Evolutionary conservation across 2,329 filamentous ascomycete species (phyloP).

Genomic region (Aspergillus brunneoviolaceus): DNA sequence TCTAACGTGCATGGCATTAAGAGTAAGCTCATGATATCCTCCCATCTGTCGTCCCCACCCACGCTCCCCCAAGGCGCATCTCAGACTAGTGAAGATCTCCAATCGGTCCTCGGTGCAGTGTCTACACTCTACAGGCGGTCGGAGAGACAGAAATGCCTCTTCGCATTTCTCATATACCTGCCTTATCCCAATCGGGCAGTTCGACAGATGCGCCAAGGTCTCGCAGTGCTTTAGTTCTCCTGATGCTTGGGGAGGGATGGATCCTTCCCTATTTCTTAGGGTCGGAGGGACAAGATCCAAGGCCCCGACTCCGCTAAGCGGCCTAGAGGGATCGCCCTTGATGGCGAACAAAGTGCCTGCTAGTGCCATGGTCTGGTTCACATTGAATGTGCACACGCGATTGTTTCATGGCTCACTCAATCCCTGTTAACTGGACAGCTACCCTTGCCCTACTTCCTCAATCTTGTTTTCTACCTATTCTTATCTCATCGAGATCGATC

Average conservation of each 20-base stretch:
- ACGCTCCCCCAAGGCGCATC: background rate
- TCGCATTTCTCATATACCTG: slow-evolving; percentile 3
- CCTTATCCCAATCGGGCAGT: slow-evolving; percentile 11
- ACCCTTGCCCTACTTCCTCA: background rate
- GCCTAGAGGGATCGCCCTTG: slow-evolving; percentile 2
- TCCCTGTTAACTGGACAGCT: background rate
- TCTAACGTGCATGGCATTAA: background rate
- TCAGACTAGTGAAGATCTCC: too few species aligned
- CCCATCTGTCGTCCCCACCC: background rate
- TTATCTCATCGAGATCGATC: background rate
- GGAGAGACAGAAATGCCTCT: background rate
- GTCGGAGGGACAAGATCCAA: background rate
- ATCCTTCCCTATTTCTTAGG: background rate
- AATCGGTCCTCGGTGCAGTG: too few species aligned
- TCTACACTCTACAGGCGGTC: background rate
- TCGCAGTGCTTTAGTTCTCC: slow-evolving; percentile 12
- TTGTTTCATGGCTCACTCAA: background rate
- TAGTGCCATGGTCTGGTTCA: background rate
- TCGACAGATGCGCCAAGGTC: slow-evolving; percentile 17
- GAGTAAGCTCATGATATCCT: background rate
- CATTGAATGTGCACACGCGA: background rate
- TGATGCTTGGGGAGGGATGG: background rate
- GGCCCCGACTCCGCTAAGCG: background rate
- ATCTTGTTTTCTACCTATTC: background rate
- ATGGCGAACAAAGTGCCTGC: slow-evolving; percentile 3